Evolutionary conservation across 1,284 basidiomycete genomes (phyloP).

Genomic region (Apiotrichum sp.): DNA sequence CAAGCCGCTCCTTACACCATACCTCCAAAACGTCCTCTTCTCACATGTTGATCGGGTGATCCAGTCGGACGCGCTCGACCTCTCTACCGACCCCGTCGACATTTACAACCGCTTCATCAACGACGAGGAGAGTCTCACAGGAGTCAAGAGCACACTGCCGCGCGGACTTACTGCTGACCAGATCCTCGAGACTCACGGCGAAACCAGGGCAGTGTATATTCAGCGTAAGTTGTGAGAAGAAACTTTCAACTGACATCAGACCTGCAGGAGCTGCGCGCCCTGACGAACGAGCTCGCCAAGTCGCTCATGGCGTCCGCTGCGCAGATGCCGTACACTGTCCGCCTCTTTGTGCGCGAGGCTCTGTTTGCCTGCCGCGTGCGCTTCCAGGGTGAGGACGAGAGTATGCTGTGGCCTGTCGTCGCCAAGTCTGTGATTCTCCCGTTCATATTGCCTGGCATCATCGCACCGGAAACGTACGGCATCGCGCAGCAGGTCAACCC

Average conservation of each 20-base stretch:
- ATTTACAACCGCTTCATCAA: slow-evolving; percentile 78
- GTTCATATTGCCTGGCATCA: slow-evolving; percentile 91
- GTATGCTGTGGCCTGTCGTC: slow-evolving; percentile 70
- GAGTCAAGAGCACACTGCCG: slow-evolving; percentile 58
- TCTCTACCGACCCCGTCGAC: slow-evolving; percentile 83
- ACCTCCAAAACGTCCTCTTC: slow-evolving; percentile 73
- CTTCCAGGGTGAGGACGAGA: slow-evolving; percentile 69
- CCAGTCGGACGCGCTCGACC: slow-evolving; percentile 66
- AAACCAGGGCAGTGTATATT: slow-evolving; percentile 78
- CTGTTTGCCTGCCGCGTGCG: slow-evolving; percentile 65
- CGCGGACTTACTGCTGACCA: slow-evolving; percentile 75
- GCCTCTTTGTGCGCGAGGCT: slow-evolving; percentile 83
- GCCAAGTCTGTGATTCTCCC: slow-evolving; percentile 84
- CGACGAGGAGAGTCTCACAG: slow-evolving; percentile 78
- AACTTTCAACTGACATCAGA: slow-evolving; percentile 51
- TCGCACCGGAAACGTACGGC: slow-evolving; percentile 89
- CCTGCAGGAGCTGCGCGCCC: slow-evolving; percentile 78
- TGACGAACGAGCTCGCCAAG: slow-evolving; percentile 74
- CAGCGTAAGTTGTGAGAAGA: slow-evolving; percentile 58
- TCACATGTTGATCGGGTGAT: slow-evolving; percentile 70
- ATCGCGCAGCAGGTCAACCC: slow-evolving; percentile 76
- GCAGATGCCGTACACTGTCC: slow-evolving; percentile 84
- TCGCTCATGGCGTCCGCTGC: slow-evolving; percentile 68
- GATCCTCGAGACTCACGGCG: slow-evolving; percentile 71
- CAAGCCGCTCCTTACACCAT: slow-evolving; percentile 75